A percentile compares a stretch with the other conserved stretches of the same genome.
These are phyloP conservation scores for Globisporangium orthogonon DNA, from an alignment of 352 stramenopile genomes.

Conservation along the genomic window DNA sequence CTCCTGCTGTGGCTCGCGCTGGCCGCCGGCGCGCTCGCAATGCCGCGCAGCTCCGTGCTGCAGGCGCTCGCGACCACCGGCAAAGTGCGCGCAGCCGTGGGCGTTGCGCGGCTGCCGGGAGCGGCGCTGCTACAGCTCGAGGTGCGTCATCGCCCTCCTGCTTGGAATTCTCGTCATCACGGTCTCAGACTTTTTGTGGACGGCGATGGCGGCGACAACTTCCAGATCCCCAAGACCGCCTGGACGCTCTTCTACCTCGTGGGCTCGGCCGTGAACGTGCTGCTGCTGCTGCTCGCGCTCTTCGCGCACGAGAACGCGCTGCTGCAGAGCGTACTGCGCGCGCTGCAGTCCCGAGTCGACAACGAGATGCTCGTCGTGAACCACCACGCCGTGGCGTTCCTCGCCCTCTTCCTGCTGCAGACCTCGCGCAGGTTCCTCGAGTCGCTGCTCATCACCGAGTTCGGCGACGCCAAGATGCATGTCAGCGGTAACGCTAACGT, in stretches of 20 bases:
- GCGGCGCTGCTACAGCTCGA: conserved; percentile 28
- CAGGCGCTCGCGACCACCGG: conserved; percentile 34
- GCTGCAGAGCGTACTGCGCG: conserved; percentile 28
- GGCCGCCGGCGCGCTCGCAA: conserved; percentile 18
- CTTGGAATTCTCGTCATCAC: neutral
- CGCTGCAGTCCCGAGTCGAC: conserved; percentile 19
- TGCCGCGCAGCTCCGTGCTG: conserved; percentile 30
- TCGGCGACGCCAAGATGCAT: conserved; percentile 64
- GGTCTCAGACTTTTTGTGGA: neutral
- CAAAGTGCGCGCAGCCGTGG: conserved; percentile 24
- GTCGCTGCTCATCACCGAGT: conserved; percentile 55
- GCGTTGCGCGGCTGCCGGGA: conserved; percentile 20
- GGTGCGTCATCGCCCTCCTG: conserved; percentile 4
- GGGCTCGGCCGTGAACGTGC: conserved; percentile 39
- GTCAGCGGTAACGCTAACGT: conserved; percentile 9
- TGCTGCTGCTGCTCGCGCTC: conserved; percentile 21
- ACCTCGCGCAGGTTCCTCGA: conserved; percentile 51
- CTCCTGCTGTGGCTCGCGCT: conserved; percentile 23
- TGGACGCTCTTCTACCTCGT: conserved; percentile 77
- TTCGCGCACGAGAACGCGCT: conserved; percentile 22
- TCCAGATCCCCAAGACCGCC: conserved; percentile 32
- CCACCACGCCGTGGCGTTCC: conserved; percentile 29
- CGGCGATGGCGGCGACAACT: neutral
- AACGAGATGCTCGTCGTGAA: conserved; percentile 21
- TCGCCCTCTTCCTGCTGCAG: conserved; percentile 50